Percentiles rank a stretch among this genome's conserved stretches.
These are phyloP conservation scores for Boletus hoseneyae DNA, from an alignment of 1,284 basidiomycete species.

Conservation along the genomic window DNA sequence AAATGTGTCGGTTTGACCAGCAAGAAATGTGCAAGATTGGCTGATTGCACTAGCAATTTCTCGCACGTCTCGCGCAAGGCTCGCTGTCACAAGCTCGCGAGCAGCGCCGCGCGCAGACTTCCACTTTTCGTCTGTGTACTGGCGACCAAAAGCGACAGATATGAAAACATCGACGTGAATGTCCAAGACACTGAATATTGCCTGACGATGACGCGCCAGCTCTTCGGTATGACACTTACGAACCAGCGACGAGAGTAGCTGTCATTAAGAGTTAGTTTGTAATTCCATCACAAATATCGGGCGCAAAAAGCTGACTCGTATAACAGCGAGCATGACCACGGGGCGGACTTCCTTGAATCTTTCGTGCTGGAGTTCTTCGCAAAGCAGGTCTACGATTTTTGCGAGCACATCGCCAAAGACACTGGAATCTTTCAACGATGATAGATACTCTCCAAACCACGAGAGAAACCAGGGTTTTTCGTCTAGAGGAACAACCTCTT, in stretches of 20 bases:
- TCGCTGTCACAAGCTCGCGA: constrained; percentile 44
- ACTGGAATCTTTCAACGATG: constrained; percentile 47
- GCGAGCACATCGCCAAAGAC: constrained; percentile 67
- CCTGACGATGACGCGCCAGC: constrained; percentile 27
- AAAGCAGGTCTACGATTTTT: constrained; percentile 66
- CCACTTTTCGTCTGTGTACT: constrained; percentile 49
- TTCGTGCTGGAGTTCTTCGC: constrained; percentile 76
- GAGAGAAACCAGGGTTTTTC: constrained; percentile 47
- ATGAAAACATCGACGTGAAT: constrained; percentile 59
- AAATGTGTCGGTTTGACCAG: constrained; percentile 27
- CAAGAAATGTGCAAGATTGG: constrained; percentile 39
- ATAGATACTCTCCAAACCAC: constrained; percentile 58
- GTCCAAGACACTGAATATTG: constrained; percentile 45
- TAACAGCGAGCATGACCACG: constrained; percentile 54
- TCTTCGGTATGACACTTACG: constrained; percentile 35
- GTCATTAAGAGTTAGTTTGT: constrained; percentile 15
- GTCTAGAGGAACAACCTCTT: constrained; percentile 33
- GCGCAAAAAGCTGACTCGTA: constrained; percentile 49
- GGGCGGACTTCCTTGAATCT: constrained; percentile 59
- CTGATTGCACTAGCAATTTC: constrained; percentile 39
- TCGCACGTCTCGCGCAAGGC: constrained; percentile 45
- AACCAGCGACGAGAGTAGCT: constrained; percentile 31
- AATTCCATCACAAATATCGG: constrained; percentile 1
- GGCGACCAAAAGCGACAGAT: constrained; percentile 55
- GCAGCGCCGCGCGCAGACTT: constrained; percentile 42